Base-by-base conservation (phyloP, 2,329 filamentous ascomycete genomes). In the Parafenestella ontariensis region DNA sequence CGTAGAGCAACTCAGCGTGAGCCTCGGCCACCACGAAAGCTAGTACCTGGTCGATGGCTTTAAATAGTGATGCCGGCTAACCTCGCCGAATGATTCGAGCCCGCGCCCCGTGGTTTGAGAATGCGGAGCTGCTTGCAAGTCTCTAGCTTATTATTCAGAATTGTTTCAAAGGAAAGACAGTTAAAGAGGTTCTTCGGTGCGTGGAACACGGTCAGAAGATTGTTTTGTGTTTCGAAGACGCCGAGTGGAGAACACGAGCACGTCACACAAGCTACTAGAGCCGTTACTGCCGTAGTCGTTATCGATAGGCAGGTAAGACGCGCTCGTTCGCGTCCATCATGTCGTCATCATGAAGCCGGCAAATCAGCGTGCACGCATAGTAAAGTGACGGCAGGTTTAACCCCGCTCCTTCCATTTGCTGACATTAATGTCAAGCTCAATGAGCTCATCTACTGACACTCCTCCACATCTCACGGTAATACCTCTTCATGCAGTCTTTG, bases 401-500 rank as follows among this genome's bases (percentile, higher is more conserved):
- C 49, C 44, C 44, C 56, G 39, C 43, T 36, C 40, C 15, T 18
- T 44, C 26, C 47, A 60, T 50, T 48, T 45, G 40, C 33, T 41
- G 45, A 18, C 37, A 41, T 24, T n/a, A 5, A 23, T 40, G 10
- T 15, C 11, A 23, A 24, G 20, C 11, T 24, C 20, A 23, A 24
- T 40, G 20, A 23, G 21, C 13, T 6, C 10, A 40, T 23, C 21
- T 43, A 26, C 41, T 13, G 24, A 29, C 21, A n/a, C 15, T 9
- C 21, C 24, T 28, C 42, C 46, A 36, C 36, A 41, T 33, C 33
- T 20, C 41, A 15, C 20, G 37, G 40, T 41, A 45, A 46, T 43
- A 52, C 40, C 15, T 54, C 8, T 68, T 64, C 43, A 72, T 73
- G 70, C 62, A 65, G 47, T 66, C 52, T 33, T 43, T 66, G 64